Evolutionary conservation across 169 alveolate genomes (phyloP).

Genomic region (Plasmodium blacklocki): DNA sequence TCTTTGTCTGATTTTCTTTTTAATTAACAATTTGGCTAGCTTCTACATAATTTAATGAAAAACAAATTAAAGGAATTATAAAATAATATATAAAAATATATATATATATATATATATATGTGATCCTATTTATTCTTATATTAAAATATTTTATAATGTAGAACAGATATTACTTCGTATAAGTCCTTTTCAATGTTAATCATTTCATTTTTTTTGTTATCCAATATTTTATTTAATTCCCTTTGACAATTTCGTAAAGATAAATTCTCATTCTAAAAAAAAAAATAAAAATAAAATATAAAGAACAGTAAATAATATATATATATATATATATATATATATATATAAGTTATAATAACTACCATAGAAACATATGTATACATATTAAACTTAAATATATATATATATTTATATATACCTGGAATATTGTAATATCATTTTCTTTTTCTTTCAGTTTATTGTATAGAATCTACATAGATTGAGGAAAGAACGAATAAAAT

Average conservation of each 20-base stretch:
- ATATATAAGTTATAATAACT: background rate
- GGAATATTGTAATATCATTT: constrained; percentile 15
- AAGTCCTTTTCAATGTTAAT: constrained; percentile 17
- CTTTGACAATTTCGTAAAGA: constrained; percentile 21
- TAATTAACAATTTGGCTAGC: constrained; percentile 24
- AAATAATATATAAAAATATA: background rate
- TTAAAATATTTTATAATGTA: no score
- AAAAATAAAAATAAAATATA: background rate
- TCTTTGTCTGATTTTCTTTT: constrained; percentile 35
- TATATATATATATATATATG: background rate
- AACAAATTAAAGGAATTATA: background rate
- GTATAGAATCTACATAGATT: constrained; percentile 14
- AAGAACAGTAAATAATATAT: background rate
- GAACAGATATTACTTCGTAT: constrained; percentile 6
- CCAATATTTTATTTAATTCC: constrained; percentile 17
- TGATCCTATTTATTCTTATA: no score
- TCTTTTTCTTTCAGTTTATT: constrained; percentile 54
- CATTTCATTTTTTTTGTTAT: constrained; percentile 34
- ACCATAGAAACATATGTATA: background rate
- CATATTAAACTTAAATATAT: no score
- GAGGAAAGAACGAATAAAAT: background rate
- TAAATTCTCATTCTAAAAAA: constrained; percentile 36
- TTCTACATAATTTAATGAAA: constrained; percentile 9
- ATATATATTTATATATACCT: no score
- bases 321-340: no score